Evolutionary conservation across 2,329 filamentous ascomycete species (phyloP), one percentile per base, ranked within the genome.

Genomic region (Cercospora citrullina): DNA sequence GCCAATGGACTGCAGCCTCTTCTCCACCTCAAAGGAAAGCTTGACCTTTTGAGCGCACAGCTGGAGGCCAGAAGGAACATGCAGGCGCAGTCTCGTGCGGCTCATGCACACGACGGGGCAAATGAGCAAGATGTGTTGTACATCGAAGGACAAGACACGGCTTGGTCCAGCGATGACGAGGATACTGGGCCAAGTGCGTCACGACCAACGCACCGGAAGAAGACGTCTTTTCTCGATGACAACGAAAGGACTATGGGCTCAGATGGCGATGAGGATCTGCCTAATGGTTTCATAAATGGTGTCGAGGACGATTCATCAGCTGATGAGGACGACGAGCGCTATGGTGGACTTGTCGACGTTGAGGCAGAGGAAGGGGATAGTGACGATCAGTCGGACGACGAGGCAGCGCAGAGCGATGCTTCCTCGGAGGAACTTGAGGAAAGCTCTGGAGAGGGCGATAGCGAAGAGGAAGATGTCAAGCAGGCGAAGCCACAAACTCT

Each of bases 31-130:
- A 97, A 97, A 83, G 95, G 95, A 26, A 97, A 97, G 80, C 85
- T 99, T 33, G 94, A 98, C 77, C 92, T 99, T 87, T 85, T 98
- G 60, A 91, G 95, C 75, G 90, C 92, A 6, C 95, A 99, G 81
- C 90, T 98, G 79, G 88, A 92, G 74, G 82, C 97, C 74, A 86
- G 95, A 60, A 88, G 88, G 75, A 87, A 86, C 69, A 88, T 93
- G 80, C 88, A 90, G 75, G 74, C 73, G 21, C 69, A 70, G 57
- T 70, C 74, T 16, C 85, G 81, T 60, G 82, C 83, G 58, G 81
- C 84, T 18, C 83, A 83, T 45, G 83, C 84, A 1, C 84, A 85
- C 7, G 83, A 85, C n/a, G 84, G 87, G 3, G 86, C 91, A 7
- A 89, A 90, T 45, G 89, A 92, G 71, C 87, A 88, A n/a, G 88